Evolutionary conservation across 495 filamentous ascomycete species (phyloP), one percentile per base, ranked within the genome.

Genomic region (Talaromyces wortmannii): DNA sequence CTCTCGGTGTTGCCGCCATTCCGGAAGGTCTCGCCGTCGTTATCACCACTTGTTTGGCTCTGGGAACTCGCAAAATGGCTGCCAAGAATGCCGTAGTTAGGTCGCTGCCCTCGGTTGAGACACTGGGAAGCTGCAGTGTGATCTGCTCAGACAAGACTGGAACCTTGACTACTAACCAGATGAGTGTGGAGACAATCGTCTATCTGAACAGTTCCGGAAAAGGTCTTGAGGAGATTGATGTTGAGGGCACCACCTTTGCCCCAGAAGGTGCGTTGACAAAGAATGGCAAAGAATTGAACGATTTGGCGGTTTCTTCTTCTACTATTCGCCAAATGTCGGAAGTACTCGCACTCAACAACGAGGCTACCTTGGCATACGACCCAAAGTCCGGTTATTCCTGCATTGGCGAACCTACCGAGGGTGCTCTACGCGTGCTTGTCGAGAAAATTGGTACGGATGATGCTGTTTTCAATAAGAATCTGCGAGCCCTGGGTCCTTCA

Each of bases 121-220:
- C 95, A 10, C 76, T 99, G 42, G 95, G 95, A 63, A 97, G 95
- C 80, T 99, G 95, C 78, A 97, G 94, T 64, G 91, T 99, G 53
- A 96, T 99, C 66, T 99, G 95, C 75, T 99, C 95, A n/a, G 95
- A 99, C 75, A 99, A 99, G 78, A 99, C 95, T 2, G 95, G 95
- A 58, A 99, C 95, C 18, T 73, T 99, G 66, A 99, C 95, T 29
- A 99, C 95, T 36, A 99, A 97, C 74, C 91, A 99, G 72, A 99
- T 99, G 95, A 97, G 94, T 64, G 95, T 96, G 52, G 92, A 84
- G 67, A 96, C 92, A 72, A 78, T 97, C 43, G 88, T 96, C 31
- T 89, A 89, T 65, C 74, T 99, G 62, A 85, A 78, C 60, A 78
- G 84, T 56, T 74, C 81, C 50, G 91, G 90, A 40, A 79, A 76